Evolutionary conservation across 2,329 filamentous ascomycete genomes (phyloP), one percentile per base, ranked within the genome.

Genomic region (Camillea tinctor): DNA sequence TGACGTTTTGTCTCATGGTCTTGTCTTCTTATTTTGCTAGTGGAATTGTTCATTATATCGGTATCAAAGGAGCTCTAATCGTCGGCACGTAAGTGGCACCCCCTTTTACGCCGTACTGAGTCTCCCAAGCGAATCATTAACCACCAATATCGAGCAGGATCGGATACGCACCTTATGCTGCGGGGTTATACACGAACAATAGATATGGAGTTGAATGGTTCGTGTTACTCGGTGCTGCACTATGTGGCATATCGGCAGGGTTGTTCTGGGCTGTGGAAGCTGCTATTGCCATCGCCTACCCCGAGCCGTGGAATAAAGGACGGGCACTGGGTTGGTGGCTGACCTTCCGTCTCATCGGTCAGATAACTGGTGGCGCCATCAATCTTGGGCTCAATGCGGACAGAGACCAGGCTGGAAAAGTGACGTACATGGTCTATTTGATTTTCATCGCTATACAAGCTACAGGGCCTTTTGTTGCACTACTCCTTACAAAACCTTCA

Each of bases 261-360:
- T 79, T 92, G 0, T 92, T 92, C 73, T 92, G 89, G 89, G 87
- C 87, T 79, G 85, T 88, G 0, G 89, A 92, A 73, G 87, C 87
- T 0, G 88, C 89, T 0, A 90, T 92, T 59, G 88, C 88, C 0
- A 83, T 92, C 20, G 81, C 85, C 0, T 92, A 92, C 64, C 88
- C 89, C 0, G 89, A 92, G 66, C 87, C 88, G 0, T 85, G 84
- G 69, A 89, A 89, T 53, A 82, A 84, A 56, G 88, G 87, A 0
- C 81, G 81, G 17, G 84, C 86, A 19, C 76, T 92, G 0, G 89
- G 88, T 0, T 87, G 88, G 68, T 92, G 89, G 89, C 78, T 91
- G 3, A 80, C 77, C 0, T 84, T 77, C 64, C 76, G 80, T 0
- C 79, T 89, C 1, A 77, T 79, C 1, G 89, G 89, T 0, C 88